A percentile compares a stretch with the other conserved stretches of the same genome.
These are phyloP conservation scores for Talaromyces sp. DNA, from an alignment of 2,329 filamentous ascomycete species.

Conservation along the genomic window DNA sequence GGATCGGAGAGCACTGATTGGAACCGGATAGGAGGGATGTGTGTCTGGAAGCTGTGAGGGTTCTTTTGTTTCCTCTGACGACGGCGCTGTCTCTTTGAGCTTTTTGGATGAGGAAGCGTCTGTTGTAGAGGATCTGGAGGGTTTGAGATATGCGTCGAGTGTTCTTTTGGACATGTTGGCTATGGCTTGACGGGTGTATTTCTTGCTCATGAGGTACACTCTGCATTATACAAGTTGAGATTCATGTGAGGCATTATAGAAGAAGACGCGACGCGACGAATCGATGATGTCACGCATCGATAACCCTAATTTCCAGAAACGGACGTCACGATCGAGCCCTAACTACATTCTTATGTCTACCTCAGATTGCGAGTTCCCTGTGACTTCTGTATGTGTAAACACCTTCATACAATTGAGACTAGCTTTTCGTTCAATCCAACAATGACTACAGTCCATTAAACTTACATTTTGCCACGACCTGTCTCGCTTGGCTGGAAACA, in stretches of 20 bases:
- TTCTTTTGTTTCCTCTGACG: neutral
- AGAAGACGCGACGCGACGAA: neutral
- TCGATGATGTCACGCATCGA: slow-evolving; percentile 9
- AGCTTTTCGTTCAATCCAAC: too few species aligned
- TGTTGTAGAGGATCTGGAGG: slow-evolving; percentile 39
- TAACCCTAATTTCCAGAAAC: neutral
- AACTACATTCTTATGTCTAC: neutral
- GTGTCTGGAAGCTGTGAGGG: slow-evolving; percentile 27
- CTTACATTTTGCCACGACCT: too few species aligned
- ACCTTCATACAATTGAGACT: too few species aligned
- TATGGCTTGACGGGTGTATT: too few species aligned
- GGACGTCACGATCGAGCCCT: slow-evolving; percentile 2
- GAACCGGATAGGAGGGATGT: slow-evolving; percentile 53
- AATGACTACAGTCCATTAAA: too few species aligned
- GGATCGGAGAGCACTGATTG: slow-evolving; percentile 48
- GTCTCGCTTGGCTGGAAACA: too few species aligned
- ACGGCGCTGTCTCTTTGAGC: slow-evolving; percentile 25
- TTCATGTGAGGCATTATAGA: neutral
- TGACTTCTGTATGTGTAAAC: too few species aligned
- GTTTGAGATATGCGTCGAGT: slow-evolving; percentile 65
- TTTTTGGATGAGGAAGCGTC: slow-evolving; percentile 33
- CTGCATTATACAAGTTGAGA: too few species aligned
- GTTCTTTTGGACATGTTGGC: slow-evolving; percentile 54
- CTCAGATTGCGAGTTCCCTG: too few species aligned
- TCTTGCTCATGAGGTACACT: too few species aligned